Base-by-base conservation (phyloP, 1,284 basidiomycete genomes). In the Cerrena zonata region DNA sequence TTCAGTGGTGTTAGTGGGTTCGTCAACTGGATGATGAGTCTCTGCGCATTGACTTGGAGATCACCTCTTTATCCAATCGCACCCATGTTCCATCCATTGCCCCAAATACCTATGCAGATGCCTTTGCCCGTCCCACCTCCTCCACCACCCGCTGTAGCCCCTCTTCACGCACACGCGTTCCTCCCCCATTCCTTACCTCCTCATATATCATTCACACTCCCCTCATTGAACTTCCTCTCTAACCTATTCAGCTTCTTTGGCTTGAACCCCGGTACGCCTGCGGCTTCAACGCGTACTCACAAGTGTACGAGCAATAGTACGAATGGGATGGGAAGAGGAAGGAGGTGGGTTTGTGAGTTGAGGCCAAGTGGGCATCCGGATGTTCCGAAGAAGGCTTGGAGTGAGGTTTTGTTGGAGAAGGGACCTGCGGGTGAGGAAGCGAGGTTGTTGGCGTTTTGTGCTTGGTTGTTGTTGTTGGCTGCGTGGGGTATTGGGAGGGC, bases 351-450 rank as follows among this genome's bases (percentile, higher is more conserved):
- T 47, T 66, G 63, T 47, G 79, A 82, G 50, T 63, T 84, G 49
- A 66, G 80, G 30, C 79, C 79, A 5, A 67, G 48, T 62, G 74
- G 57, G 58, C 67, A 58, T 46, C 68, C 64, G n/a, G 67, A 66
- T 27, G 65, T 60, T 5, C 52, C 39, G 42, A 55, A 52, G 49
- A 58, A 62, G 56, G 74, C 70, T 15, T 55, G 71, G 36, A 30
- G 69, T 23, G 65, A 68, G 47, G 61, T 87, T 47, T 48, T 84
- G 25, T 56, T 78, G 15, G 85, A 86, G 65, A 70, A 66, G 51
- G 80, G 79, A 27, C 66, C 76, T 1, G 85, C 86, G 11, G 85
- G 85, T 1, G 82, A 87, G 61, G 85, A 88, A 64, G 73, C 77
- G 61, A 70, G 85, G 53, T 69, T 86, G 66, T 70, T 87, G 40